Evolutionary conservation across 169 alveolate species (phyloP).

Genomic region (Plasmodium cynomolgi): DNA sequence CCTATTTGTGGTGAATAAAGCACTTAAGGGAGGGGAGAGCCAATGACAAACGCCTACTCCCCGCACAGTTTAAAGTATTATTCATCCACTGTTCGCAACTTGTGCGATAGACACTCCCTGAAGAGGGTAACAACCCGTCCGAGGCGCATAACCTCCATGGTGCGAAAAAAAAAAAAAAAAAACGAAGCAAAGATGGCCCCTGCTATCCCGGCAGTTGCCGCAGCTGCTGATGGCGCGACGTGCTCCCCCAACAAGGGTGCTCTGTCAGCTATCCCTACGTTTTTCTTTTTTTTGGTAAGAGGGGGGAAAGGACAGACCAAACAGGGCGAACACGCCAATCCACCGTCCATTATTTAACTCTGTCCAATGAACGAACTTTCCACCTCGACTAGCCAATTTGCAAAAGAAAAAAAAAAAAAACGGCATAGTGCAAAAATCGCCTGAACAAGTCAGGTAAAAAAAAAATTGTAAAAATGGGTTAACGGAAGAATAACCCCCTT

Average conservation of each 20-base stretch:
- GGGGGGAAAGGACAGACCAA: neutral
- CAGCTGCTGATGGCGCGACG: neutral
- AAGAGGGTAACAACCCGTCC: neutral
- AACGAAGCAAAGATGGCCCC: neutral
- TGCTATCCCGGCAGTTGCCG: neutral
- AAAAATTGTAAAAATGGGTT: neutral
- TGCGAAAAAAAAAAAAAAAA: neutral
- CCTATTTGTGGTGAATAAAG: no score
- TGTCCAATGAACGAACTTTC: neutral
- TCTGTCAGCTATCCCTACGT: neutral
- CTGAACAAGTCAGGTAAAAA: neutral
- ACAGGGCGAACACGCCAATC: neutral
- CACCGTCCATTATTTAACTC: neutral
- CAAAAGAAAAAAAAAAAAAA: neutral
- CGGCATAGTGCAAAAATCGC: neutral
- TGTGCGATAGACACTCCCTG: neutral
- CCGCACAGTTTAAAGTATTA: neutral
- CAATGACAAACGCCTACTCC: neutral
- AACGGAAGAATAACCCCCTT: neutral
- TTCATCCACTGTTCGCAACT: neutral
- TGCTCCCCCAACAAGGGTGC: neutral
- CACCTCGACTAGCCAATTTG: neutral
- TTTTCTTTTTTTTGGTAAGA: neutral
- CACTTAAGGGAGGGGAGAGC: no score
- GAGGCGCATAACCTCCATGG: neutral